phyloP scores from a whole-genome alignment of 306 rosid species.

The Dryas drummondii region DNA sequence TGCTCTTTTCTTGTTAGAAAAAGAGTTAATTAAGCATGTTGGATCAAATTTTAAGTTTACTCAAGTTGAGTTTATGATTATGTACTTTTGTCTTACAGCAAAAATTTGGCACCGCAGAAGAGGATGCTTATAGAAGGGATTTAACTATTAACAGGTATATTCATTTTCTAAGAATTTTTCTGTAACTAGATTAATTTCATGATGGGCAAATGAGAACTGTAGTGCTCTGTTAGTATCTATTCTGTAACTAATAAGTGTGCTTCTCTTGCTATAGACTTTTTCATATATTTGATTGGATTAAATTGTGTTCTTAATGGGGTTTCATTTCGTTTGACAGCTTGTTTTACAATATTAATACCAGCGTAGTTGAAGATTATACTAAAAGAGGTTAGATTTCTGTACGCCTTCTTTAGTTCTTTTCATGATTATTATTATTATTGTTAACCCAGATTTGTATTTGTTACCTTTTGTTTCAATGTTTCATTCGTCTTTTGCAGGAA shows the following conservation, averaged over 20 bases:
- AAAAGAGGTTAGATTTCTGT: conserved; percentile 55
- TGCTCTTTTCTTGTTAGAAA: background rate
- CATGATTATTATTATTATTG: conserved; percentile 3
- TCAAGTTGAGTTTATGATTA: background rate
- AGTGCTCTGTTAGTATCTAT: background rate
- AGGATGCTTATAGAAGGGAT: conserved; percentile 97
- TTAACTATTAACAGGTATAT: conserved; percentile 85
- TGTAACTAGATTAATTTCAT: background rate
- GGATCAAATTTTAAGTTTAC: background rate
- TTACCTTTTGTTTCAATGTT: background rate
- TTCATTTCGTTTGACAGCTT: conserved; percentile 45
- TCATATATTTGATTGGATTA: background rate
- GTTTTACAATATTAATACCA: conserved; percentile 86
- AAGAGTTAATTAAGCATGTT: background rate
- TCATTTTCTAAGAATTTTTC: conserved; percentile 7
- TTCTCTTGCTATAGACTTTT: background rate
- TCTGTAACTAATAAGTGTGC: conserved; percentile 1
- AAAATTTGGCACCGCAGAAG: conserved; percentile 80
- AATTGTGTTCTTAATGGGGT: conserved; percentile 14
- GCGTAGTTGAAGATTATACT: conserved; percentile 77
- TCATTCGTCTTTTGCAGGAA: conserved; percentile 46
- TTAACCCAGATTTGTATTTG: background rate
- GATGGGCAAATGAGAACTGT: background rate
- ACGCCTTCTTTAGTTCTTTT: background rate
- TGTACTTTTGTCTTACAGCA: conserved; percentile 49